A percentile compares a stretch with the other conserved stretches of the same genome.
phyloP scores from a whole-genome alignment of 2,329 filamentous ascomycete species.

The Pseudocercospora pini-densiflorae region DNA sequence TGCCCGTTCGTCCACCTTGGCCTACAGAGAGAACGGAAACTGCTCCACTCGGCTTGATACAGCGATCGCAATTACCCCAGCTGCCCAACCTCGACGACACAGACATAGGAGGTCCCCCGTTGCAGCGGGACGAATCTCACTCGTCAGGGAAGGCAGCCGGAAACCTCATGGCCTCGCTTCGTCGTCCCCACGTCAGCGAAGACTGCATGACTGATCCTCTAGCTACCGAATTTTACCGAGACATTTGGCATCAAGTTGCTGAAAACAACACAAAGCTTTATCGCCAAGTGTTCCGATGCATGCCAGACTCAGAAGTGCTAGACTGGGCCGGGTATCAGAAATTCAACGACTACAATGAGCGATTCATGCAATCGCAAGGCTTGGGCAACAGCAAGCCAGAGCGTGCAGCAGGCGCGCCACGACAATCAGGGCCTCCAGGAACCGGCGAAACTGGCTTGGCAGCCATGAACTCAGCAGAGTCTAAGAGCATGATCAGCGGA shows the following conservation, averaged over 20 bases:
- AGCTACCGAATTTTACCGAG: slow-evolving; percentile 78
- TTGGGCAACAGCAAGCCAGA: slow-evolving; percentile 57
- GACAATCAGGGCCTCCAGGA: slow-evolving; percentile 56
- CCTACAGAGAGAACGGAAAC: slow-evolving; percentile 60
- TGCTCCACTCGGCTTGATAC: slow-evolving; percentile 69
- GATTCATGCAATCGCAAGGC: slow-evolving; percentile 71
- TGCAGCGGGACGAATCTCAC: slow-evolving; percentile 59
- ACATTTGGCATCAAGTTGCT: slow-evolving; percentile 85
- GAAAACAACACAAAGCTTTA: slow-evolving; percentile 96
- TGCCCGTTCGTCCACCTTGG: slow-evolving; percentile 39
- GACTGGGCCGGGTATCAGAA: slow-evolving; percentile 94
- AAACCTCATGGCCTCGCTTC: slow-evolving; percentile 67
- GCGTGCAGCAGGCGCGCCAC: slow-evolving; percentile 53
- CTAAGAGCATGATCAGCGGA: slow-evolving; percentile 34
- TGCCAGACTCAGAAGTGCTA: slow-evolving; percentile 92
- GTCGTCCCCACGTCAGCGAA: slow-evolving; percentile 74
- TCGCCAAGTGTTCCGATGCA: slow-evolving; percentile 91
- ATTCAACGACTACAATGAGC: slow-evolving; percentile 74
- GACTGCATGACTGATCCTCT: slow-evolving; percentile 96
- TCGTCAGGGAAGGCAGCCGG: slow-evolving; percentile 46
- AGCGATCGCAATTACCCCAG: slow-evolving; percentile 70
- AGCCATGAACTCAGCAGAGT: slow-evolving; percentile 12
- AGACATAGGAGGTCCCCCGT: slow-evolving; percentile 78
- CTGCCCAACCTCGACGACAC: slow-evolving; percentile 75
- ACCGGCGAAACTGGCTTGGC: slow-evolving; percentile 36